Conservation (phyloP, 1,284 basidiomycete species). For the Naganishia albida region DNA sequence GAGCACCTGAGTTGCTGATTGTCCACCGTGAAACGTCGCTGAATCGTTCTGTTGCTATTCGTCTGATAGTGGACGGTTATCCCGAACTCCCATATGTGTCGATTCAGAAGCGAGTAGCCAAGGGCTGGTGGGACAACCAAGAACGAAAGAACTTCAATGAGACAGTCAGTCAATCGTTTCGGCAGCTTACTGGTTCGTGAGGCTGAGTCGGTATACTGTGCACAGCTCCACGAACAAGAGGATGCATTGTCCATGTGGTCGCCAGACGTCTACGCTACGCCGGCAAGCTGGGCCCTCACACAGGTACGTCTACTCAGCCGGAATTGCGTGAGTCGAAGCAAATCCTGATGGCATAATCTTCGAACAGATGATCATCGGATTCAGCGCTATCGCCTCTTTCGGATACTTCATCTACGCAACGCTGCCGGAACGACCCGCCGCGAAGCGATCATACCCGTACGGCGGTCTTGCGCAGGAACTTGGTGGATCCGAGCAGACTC, state of each 20-base stretch:
- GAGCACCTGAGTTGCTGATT: neutral
- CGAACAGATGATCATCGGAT: constrained; percentile 41
- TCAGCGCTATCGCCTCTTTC: constrained; percentile 43
- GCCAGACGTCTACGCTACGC: constrained; percentile 63
- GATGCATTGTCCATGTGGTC: constrained; percentile 86
- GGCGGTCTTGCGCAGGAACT: constrained; percentile 50
- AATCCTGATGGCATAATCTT: neutral
- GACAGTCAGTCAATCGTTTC: constrained; percentile 59
- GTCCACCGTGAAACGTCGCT: neutral
- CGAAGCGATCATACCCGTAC: constrained; percentile 49
- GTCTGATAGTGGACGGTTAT: constrained; percentile 60
- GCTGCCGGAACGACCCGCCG: constrained; percentile 41
- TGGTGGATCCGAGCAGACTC: constrained; percentile 39
- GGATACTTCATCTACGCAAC: constrained; percentile 42
- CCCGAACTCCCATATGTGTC: constrained; percentile 73
- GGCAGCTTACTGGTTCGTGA: constrained; percentile 13
- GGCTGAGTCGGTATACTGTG: neutral
- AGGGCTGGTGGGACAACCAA: constrained; percentile 79
- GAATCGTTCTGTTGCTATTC: neutral
- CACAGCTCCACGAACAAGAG: constrained; percentile 77
- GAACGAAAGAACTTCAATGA: constrained; percentile 84
- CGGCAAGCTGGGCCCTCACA: constrained; percentile 42
- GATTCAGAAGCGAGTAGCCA: constrained; percentile 66
- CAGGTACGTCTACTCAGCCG: constrained; percentile 38
- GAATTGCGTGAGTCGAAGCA: neutral